Evolutionary conservation across 805 yeast genomes (phyloP).

Genomic region (Hanseniaspora valbyensis): DNA sequence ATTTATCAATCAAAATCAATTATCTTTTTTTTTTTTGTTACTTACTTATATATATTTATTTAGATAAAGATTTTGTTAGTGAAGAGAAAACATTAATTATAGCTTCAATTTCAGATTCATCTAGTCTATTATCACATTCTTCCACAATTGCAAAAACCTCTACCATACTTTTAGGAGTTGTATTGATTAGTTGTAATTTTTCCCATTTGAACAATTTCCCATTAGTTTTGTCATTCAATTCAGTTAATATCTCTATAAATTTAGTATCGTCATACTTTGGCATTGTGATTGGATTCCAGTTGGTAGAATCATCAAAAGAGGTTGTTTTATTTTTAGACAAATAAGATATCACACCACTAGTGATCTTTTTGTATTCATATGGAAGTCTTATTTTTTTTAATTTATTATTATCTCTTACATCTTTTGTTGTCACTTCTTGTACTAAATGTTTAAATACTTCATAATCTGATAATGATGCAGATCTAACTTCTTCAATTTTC

Average conservation of each 20-base stretch:
- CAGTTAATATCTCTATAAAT: constrained; percentile 26
- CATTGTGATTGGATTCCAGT: constrained; percentile 14
- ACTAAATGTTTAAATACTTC: constrained; percentile 42
- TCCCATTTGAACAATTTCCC: constrained; percentile 64
- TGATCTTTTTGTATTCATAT: constrained; percentile 26
- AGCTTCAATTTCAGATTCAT: constrained; percentile 50
- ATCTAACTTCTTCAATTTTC: constrained; percentile 39
- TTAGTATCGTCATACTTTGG: constrained; percentile 23
- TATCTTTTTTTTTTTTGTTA: no score
- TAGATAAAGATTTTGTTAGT: constrained; percentile 19
- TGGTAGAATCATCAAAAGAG: constrained; percentile 4
- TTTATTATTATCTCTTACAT: constrained; percentile 19
- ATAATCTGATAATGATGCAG: constrained; percentile 45
- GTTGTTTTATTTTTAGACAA: constrained; percentile 18
- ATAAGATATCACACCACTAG: constrained; percentile 28
- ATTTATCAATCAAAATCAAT: neutral
- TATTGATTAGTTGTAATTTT: constrained; percentile 69
- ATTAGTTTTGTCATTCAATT: constrained; percentile 18
- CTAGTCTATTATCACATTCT: constrained; percentile 80
- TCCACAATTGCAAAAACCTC: constrained; percentile 71
- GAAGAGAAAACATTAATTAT: constrained; percentile 47
- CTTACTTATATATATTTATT: neutral
- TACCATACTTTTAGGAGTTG: constrained; percentile 70
- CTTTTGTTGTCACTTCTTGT: constrained; percentile 31
- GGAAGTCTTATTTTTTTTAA: constrained; percentile 3